Base-by-base conservation (phyloP, 441 rosid species). In the Heliophila coronopifolia region DNA sequence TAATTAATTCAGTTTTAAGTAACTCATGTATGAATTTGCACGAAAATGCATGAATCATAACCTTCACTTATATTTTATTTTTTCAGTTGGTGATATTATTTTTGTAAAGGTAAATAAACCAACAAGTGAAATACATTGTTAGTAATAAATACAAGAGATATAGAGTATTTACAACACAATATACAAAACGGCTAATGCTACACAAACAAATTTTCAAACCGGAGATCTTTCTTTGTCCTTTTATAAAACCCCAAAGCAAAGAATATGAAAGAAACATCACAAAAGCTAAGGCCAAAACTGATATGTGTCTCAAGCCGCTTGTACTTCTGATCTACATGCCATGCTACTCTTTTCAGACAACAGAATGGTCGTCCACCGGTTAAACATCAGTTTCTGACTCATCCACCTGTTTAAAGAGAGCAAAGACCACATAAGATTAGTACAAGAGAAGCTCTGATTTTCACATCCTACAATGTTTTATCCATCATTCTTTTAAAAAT, bases 321-420 rank as follows among this genome's bases (percentile, higher is more conserved):
- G 32, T 53, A 46, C 44, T 44, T 33, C 34, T 43, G 28, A 51
- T 49, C 16, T 64, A 26, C 7, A 7, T 20, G 38, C 25, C 33
- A 13, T 35, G 33, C 36, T 26, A 47, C 17, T 20, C 18, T 19
- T 45, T 57, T 40, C 55, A 46, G 63, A 41, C 30, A 25, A n/a
- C 13, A 46, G 55, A 59, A 66, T 41, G 33, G 44, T n/a, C 57
- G 38, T 59, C 37, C 28, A 11, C 37, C 28, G 11, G 22, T 53
- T 54, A n/a, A n/a, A n/a, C 47, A 17, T 61, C 66, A 61, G 44
- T 50, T 7, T 32, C 33, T 32, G 45, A 43, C 61, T 77, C 71
- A 76, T 66, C 80, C 78, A 40, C 74, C 76, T 51, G 66, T 66
- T 42, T 54, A 42, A 33, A 43, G 15, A 58, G 24, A 22, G 27